Percentiles rank a stretch among this genome's conserved stretches.
These are phyloP conservation scores for Suhomyces choctaworum DNA, from an alignment of 1,139 yeast genomes.

Conservation along the genomic window DNA sequence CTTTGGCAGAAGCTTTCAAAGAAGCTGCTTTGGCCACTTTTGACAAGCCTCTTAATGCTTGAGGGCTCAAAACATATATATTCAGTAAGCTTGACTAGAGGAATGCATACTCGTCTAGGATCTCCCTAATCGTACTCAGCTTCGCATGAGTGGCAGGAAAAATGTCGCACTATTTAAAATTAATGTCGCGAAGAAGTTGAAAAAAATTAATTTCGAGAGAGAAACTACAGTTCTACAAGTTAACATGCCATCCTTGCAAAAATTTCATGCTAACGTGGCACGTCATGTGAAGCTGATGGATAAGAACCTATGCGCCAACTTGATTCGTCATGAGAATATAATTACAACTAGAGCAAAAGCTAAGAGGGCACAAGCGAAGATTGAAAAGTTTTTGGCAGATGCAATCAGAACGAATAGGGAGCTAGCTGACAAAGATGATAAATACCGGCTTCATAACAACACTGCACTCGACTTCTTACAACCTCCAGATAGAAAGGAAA, in stretches of 20 bases:
- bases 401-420: constrained; percentile 24
- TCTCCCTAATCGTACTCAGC: too few species aligned
- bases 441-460: constrained; percentile 23
- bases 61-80: too few species aligned
- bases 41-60: constrained; percentile 86
- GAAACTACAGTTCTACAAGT: background rate
- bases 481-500: constrained; percentile 40
- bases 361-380: constrained; percentile 47
- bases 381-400: constrained; percentile 41
- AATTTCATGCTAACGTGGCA: constrained; percentile 46
- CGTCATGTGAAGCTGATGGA: constrained; percentile 49
- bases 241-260: constrained; percentile 45
- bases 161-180: constrained; percentile 2
- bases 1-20: constrained; percentile 95
- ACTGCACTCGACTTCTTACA: constrained; percentile 38
- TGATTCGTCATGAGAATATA: constrained; percentile 48
- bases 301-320: constrained; percentile 47
- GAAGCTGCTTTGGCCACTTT: constrained; percentile 96
- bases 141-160: too few species aligned
- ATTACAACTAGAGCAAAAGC: constrained; percentile 50
- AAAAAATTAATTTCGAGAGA: background rate
- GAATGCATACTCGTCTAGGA: too few species aligned
- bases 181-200: constrained; percentile 3
- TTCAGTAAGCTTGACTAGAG: too few species aligned
- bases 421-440: constrained; percentile 20